Conservation (phyloP, 495 filamentous ascomycete genomes). For the Tuber aestivum region DNA sequence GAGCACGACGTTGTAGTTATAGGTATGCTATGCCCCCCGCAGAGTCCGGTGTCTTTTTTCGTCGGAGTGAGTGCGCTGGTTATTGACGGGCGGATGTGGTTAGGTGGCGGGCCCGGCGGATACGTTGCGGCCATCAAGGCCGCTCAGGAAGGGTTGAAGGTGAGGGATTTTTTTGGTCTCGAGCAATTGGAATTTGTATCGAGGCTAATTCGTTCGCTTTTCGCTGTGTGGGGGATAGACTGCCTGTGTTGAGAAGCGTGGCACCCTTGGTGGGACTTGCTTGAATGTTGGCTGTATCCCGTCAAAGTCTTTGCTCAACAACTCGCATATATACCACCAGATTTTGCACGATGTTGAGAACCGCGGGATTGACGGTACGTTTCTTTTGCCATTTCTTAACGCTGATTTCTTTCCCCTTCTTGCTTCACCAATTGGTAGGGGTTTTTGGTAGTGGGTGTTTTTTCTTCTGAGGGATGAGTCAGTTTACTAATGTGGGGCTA, state of each 20-base stretch:
- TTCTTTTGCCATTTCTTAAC: background rate
- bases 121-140: slow-evolving; percentile 99
- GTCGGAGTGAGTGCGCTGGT: slow-evolving; percentile 3
- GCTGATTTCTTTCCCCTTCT: background rate
- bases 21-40: slow-evolving; percentile 25
- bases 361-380: slow-evolving; percentile 71
- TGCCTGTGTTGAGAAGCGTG: slow-evolving; percentile 97
- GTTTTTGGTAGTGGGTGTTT: background rate
- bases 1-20: slow-evolving; percentile 44
- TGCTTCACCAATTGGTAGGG: background rate
- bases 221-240: slow-evolving; percentile 54
- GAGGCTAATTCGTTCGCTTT: slow-evolving; percentile 17
- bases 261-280: slow-evolving; percentile 89
- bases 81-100: slow-evolving; percentile 42
- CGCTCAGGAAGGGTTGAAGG: slow-evolving; percentile 95
- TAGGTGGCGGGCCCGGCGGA: slow-evolving; percentile 94
- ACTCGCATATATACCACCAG: slow-evolving; percentile 97
- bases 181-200: slow-evolving; percentile 5
- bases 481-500: slow-evolving; percentile 11
- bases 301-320: slow-evolving; percentile 98
- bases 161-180: slow-evolving; percentile 44
- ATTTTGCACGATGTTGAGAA: slow-evolving; percentile 94
- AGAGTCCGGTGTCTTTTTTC: background rate
- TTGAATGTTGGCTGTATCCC: slow-evolving; percentile 99
- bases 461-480: slow-evolving; percentile 5